Conservation (phyloP, 257 asterid genomes). For the Gentiana dahurica region DNA sequence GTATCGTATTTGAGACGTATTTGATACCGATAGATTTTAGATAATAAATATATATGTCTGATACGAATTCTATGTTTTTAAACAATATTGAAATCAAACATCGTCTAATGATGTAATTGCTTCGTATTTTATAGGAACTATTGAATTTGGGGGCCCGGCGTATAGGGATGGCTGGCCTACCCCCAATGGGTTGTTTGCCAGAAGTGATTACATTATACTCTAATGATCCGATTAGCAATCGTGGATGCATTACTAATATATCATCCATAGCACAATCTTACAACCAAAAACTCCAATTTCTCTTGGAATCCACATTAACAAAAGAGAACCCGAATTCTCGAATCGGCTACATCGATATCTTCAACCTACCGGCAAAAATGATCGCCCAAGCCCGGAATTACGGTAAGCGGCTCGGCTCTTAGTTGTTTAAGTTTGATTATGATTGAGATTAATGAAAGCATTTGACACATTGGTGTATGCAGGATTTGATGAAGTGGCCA, state of each 20-base stretch:
- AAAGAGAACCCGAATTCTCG: conserved; percentile 16
- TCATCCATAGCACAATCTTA: conserved; percentile 36
- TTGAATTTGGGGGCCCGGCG: conserved; percentile 45
- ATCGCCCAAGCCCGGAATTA: conserved; percentile 18
- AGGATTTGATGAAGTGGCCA: conserved; percentile 49
- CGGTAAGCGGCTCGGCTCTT: conserved; percentile 21
- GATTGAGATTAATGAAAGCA: too few relatives aligned
- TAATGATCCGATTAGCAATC: conserved; percentile 16
- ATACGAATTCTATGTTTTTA: too few relatives aligned
- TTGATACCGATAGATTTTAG: too few relatives aligned
- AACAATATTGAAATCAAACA: too few relatives aligned
- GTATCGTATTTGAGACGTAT: too few relatives aligned
- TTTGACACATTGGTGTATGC: background rate
- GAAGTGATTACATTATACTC: conserved; percentile 37
- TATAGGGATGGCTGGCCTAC: conserved; percentile 64
- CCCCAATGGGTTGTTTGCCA: conserved; percentile 78
- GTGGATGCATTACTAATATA: conserved; percentile 29
- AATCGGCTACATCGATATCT: conserved; percentile 42
- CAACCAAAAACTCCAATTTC: conserved; percentile 35
- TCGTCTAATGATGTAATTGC: too few relatives aligned
- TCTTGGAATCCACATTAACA: conserved; percentile 14
- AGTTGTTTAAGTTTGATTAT: too few relatives aligned
- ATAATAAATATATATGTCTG: too few relatives aligned
- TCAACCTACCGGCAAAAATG: conserved; percentile 34
- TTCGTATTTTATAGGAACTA: conserved; percentile 25